Conservation (phyloP, 139 green algal genomes). For the Dunaliella sp. region DNA sequence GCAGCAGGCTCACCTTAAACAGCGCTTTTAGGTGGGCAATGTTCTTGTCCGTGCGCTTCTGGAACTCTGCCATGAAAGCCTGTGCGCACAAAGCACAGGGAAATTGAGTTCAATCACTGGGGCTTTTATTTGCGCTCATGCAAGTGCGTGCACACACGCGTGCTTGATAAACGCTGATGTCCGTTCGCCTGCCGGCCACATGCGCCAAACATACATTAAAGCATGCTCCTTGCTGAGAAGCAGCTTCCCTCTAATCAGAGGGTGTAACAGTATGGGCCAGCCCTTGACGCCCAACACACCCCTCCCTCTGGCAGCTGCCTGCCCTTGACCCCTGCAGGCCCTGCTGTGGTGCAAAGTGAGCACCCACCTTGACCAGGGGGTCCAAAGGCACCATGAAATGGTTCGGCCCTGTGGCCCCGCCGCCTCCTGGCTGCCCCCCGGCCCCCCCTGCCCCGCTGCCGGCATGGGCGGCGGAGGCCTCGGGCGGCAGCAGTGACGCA, state of each 20-base stretch:
- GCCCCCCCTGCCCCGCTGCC: too few species aligned
- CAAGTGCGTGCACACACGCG: not conserved
- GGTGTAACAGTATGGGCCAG: too few species aligned
- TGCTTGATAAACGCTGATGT: too few species aligned
- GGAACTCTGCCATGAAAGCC: slow-evolving; percentile 38
- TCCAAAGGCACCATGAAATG: not conserved
- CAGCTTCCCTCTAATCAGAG: too few species aligned
- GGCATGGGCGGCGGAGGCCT: not conserved
- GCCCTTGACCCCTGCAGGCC: not conserved
- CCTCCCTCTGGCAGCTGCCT: not conserved
- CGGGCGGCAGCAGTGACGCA: not conserved
- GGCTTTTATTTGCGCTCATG: not conserved
- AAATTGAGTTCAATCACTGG: not conserved
- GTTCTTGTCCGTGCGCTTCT: slow-evolving; percentile 32
- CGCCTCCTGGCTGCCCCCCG: not conserved
- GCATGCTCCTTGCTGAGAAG: too few species aligned
- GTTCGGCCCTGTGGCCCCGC: not conserved
- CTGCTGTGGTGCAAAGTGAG: not conserved
- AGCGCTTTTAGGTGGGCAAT: slow-evolving; percentile 38
- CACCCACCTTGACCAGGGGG: not conserved
- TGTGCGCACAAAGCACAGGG: not conserved
- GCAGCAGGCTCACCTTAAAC: slow-evolving; percentile 35
- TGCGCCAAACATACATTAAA: too few species aligned
- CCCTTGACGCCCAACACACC: not conserved
- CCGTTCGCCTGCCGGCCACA: too few species aligned